Base-by-base conservation (phyloP, 176 grass and related monocot species). In the Ananas comosus region DNA sequence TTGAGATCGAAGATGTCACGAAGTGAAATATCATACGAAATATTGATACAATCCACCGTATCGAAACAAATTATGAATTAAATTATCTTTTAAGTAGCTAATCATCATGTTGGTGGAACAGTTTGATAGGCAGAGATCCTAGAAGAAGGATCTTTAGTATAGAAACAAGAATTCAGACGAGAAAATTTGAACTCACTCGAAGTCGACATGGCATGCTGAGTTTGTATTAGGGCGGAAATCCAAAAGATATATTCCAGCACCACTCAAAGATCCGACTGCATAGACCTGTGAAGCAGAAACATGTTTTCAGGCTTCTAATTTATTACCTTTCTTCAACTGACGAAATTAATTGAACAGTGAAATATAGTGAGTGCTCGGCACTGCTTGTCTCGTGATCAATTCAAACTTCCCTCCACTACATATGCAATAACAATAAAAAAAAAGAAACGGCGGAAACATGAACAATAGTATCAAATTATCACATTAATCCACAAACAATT, bases 181-280 rank as follows among this genome's bases (percentile, higher is more conserved):
- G 64, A 51, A 13, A 87, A 70, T 21, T 83, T 51, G 17, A 76
- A 57, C 83, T 83, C 29, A 97, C 93, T 74, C 81, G 82, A 92
- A 87, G 71, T 92, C 77, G 2, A 97, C 82, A 71, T 97, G 93
- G 64, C 88, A 97, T 79, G 86, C 70, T 0, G 86, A 92, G 48
- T 74, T 90, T 81, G 56, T 83, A 82, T 87, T 58, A 67, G 86
- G 93, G 85, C 85, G 74, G 76, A 97, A 97, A 72, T 97, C 86
- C 25, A 97, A 53, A 54, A 90, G 68, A 85, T 90, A 85, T 14
- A 92, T 81, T 63, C 84, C 93, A 76, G 79, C 75, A 77, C 47
- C 70, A 49, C 79, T 90, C n/a, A 77, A 87, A 74, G 88, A 89
- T 14, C 86, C 86, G 70, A 97, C 89, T 66, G 81, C 84, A 85